A percentile compares a stretch with the other conserved stretches of the same genome.
These are phyloP conservation scores for Rhynchosporium agropyri DNA, from an alignment of 2,329 filamentous ascomycete species.

Conservation along the genomic window DNA sequence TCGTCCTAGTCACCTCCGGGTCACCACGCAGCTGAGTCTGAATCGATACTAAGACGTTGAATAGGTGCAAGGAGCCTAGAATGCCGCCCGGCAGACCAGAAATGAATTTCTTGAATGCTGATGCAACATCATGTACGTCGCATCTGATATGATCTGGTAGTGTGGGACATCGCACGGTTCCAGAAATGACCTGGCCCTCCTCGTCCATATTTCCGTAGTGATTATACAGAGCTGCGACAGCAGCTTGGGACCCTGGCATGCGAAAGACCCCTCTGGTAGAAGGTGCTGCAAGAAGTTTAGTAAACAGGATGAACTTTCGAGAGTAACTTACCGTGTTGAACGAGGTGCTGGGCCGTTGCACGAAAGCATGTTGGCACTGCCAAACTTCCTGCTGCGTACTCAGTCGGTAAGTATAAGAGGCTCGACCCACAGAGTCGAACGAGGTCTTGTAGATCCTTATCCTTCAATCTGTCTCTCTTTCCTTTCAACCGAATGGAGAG, in stretches of 20 bases:
- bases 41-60: constrained; percentile 64
- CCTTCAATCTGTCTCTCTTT: constrained; percentile 50
- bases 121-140: constrained; percentile 66
- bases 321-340: constrained; percentile 56
- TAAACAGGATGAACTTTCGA: not conserved
- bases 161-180: constrained; percentile 60
- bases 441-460: constrained; percentile 58
- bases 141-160: constrained; percentile 62
- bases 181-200: constrained; percentile 51
- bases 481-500: constrained; percentile 52
- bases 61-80: constrained; percentile 62
- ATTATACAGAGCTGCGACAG: constrained; percentile 62
- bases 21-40: constrained; percentile 57
- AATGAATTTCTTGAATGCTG: constrained; percentile 67
- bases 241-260: constrained; percentile 58
- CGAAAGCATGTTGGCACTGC: constrained; percentile 67
- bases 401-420: constrained; percentile 60
- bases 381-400: constrained; percentile 59
- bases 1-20: constrained; percentile 55
- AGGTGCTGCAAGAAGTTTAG: constrained; percentile 37
- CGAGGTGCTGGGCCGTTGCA: constrained; percentile 65
- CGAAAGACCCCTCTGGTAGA: constrained; percentile 62
- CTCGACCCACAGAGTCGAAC: constrained; percentile 66
- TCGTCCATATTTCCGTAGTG: constrained; percentile 61
- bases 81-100: constrained; percentile 66